Conservation (phyloP, 164 flowering plant genomes). For the Nymphaea thermarum region DNA sequence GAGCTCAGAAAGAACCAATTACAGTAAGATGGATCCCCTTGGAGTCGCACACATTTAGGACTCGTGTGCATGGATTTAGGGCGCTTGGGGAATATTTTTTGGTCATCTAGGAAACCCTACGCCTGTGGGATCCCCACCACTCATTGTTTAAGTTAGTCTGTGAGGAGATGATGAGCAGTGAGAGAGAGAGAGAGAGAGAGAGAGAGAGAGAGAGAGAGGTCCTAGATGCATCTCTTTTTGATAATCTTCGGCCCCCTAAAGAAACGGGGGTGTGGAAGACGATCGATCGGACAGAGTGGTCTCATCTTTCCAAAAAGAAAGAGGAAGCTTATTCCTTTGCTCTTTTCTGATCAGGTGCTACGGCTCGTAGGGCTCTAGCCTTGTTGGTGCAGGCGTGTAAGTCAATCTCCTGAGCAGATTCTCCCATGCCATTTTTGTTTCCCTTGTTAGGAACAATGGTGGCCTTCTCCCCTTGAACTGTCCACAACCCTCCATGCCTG, state of each 20-base stretch:
- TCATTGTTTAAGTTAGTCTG: too few species aligned
- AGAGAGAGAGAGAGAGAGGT: not conserved
- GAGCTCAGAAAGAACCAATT: too few species aligned
- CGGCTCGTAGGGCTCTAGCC: not conserved
- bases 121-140: not conserved
- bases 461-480: not conserved
- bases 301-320: not conserved
- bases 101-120: not conserved
- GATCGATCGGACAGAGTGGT: not conserved
- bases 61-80: not conserved
- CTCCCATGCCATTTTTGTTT: not conserved
- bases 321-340: not conserved
- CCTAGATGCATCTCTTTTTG: not conserved
- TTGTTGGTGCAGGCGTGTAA: not conserved
- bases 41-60: not conserved
- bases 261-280: not conserved
- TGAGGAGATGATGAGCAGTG: not conserved
- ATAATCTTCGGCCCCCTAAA: not conserved
- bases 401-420: not conserved
- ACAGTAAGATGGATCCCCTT: not conserved
- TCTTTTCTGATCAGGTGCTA: not conserved
- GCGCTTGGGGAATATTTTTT: not conserved
- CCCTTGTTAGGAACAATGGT: not conserved
- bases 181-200: not conserved
- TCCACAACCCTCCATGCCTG: not conserved